Evolutionary conservation across 2,329 filamentous ascomycete species (phyloP).

Genomic region (Calonectria hawksworthii): DNA sequence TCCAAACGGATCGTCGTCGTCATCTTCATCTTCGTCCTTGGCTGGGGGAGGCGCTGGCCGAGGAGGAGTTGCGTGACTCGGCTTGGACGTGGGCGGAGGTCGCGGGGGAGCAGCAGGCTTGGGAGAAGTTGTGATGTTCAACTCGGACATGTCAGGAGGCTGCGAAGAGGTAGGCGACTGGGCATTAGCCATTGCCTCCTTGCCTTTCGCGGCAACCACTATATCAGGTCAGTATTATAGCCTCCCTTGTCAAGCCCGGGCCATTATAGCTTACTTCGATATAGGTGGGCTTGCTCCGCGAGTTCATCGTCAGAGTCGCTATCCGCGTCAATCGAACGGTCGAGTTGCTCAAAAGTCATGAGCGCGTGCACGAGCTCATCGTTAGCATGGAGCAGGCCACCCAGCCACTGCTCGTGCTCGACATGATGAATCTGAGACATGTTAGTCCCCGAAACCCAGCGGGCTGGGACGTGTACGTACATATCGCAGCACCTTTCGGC

Average conservation of each 20-base stretch:
- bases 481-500: slow-evolving; percentile 88
- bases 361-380: slow-evolving; percentile 95
- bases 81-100: slow-evolving; percentile 45
- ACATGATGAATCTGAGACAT: slow-evolving; percentile 82
- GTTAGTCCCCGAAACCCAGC: slow-evolving; percentile 12
- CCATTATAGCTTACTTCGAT: slow-evolving; percentile 64
- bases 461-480: slow-evolving; percentile 56
- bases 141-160: slow-evolving; percentile 59
- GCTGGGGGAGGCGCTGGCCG: slow-evolving; percentile 24
- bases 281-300: slow-evolving; percentile 76
- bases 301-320: slow-evolving; percentile 79
- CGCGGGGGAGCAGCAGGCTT: slow-evolving; percentile 61
- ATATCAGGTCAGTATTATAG: slow-evolving; percentile 25
- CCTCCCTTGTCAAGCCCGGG: slow-evolving; percentile 22
- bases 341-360: slow-evolving; percentile 95
- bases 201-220: slow-evolving; percentile 69
- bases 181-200: slow-evolving; percentile 58
- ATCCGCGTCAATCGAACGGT: slow-evolving; percentile 84
- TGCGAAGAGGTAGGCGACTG: slow-evolving; percentile 57
- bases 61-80: slow-evolving; percentile 33
- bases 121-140: slow-evolving; percentile 58
- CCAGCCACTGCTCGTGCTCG: slow-evolving; percentile 92
- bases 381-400: slow-evolving; percentile 91
- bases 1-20: slow-evolving; percentile 89
- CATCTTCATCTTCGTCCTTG: slow-evolving; percentile 69